phyloP scores from a whole-genome alignment of 208 protist genomes.

The Tetramitus jugosus region DNA sequence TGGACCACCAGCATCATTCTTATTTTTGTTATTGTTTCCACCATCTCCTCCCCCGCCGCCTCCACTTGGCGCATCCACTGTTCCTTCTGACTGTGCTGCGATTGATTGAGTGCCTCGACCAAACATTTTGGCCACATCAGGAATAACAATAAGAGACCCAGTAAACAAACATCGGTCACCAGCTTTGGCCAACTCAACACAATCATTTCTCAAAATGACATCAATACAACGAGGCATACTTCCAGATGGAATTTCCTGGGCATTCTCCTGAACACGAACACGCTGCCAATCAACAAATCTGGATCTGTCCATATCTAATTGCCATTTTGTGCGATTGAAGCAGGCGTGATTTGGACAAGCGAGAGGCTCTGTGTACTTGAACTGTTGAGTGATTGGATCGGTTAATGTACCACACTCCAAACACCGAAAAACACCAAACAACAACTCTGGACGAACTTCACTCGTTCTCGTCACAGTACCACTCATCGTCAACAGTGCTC shows the following conservation, averaged over 20 bases:
- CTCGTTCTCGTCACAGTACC: slow-evolving; percentile 97
- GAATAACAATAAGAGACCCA: slow-evolving; percentile 95
- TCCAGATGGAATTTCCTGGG: slow-evolving; percentile 86
- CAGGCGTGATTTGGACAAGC: slow-evolving; percentile 74
- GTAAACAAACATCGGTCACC: slow-evolving; percentile 90
- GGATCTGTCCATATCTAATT: slow-evolving; percentile 60
- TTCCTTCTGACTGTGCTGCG: background rate
- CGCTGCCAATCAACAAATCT: slow-evolving; percentile 98
- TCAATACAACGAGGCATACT: slow-evolving; percentile 92
- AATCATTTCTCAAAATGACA: slow-evolving; percentile 91
- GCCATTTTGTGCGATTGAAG: slow-evolving; percentile 75
- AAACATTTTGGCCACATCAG: slow-evolving; percentile 87
- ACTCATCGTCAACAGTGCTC: slow-evolving; percentile 80
- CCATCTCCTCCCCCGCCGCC: background rate
- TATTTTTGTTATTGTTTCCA: background rate
- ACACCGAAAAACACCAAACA: slow-evolving; percentile 91
- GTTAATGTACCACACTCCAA: slow-evolving; percentile 81
- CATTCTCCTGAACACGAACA: slow-evolving; percentile 87
- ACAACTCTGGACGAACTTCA: slow-evolving; percentile 95
- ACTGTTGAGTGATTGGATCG: slow-evolving; percentile 86
- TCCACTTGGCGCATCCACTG: background rate
- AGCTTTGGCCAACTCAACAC: slow-evolving; percentile 94
- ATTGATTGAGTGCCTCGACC: slow-evolving; percentile 41
- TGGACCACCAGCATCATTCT: slow-evolving; percentile 34
- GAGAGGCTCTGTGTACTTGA: slow-evolving; percentile 94